Conservation (phyloP, 2,329 filamentous ascomycete genomes). For the Trichoderma gracile region DNA sequence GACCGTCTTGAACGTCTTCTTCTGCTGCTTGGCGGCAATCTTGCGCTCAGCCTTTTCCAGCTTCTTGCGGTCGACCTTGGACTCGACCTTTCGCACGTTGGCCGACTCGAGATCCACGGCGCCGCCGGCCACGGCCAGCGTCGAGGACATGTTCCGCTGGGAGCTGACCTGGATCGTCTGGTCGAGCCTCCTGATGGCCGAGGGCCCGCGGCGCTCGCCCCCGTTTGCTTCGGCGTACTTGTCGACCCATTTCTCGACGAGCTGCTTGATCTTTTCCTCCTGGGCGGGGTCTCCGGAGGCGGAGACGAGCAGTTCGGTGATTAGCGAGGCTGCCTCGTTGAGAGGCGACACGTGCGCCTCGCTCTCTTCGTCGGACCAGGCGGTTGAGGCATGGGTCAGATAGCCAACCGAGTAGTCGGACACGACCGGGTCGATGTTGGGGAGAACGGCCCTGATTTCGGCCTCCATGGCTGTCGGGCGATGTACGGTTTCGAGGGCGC, state of each 20-base stretch:
- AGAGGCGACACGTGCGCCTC: conserved; percentile 71
- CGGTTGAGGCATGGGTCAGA: conserved; percentile 85
- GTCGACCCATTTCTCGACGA: conserved; percentile 88
- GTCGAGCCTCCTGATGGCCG: conserved; percentile 80
- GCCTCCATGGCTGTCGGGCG: conserved; percentile 67
- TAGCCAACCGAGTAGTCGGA: conserved; percentile 95
- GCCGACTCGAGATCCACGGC: conserved; percentile 92
- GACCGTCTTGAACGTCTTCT: conserved; percentile 97
- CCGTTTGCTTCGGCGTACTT: conserved; percentile 75
- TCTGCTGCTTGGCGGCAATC: conserved; percentile 96
- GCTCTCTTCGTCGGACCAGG: conserved; percentile 75
- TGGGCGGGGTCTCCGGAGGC: conserved; percentile 80
- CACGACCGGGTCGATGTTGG: conserved; percentile 83
- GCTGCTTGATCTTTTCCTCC: conserved; percentile 74
- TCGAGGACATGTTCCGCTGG: conserved; percentile 94
- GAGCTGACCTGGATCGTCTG: conserved; percentile 93
- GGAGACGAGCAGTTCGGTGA: conserved; percentile 87
- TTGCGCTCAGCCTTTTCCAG: conserved; percentile 98
- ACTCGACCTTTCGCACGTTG: conserved; percentile 91
- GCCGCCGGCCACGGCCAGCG: conserved; percentile 79
- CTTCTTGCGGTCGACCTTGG: conserved; percentile 97
- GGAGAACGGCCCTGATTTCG: conserved; percentile 80
- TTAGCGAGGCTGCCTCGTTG: conserved; percentile 76
- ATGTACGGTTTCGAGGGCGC: background rate
- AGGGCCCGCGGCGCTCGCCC: conserved; percentile 66